phyloP scores from a whole-genome alignment of 1,139 yeast genomes.

The Geotrichum citri-aurantii region DNA sequence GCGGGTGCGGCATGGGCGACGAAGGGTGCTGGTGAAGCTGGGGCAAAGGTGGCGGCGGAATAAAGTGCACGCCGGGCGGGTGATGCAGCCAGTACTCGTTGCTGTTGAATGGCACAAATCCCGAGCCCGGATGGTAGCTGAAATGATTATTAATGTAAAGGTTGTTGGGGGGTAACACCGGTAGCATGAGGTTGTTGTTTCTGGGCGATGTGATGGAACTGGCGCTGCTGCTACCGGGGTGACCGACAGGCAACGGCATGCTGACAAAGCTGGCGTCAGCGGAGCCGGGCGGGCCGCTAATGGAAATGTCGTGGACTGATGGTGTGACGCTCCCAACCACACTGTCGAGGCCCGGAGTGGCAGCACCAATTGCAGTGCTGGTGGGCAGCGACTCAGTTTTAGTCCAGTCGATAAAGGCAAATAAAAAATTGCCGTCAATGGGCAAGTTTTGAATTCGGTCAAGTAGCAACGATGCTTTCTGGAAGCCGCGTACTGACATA shows the following conservation, averaged over 20 bases:
- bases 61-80: not conserved
- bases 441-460: not conserved
- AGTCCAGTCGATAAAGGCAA: not conserved
- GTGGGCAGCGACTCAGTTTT: not conserved
- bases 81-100: not conserved
- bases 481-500: not conserved
- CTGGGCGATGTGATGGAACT: not conserved
- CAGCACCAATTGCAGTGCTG: not conserved
- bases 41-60: constrained; percentile 15
- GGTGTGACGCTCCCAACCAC: not conserved
- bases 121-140: not conserved
- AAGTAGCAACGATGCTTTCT: not conserved
- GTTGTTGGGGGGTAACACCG: not conserved
- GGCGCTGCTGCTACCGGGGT: not conserved
- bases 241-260: not conserved
- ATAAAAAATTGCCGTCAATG: not conserved
- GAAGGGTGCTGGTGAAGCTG: constrained; percentile 10
- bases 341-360: not conserved
- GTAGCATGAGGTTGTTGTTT: not conserved
- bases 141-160: not conserved
- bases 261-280: not conserved
- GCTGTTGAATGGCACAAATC: not conserved
- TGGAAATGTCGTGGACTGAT: not conserved
- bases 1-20: not conserved
- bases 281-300: not conserved